Evolutionary conservation across 805 yeast genomes (phyloP), one percentile per base, ranked within the genome.

Genomic region (Sungouiella blattae): DNA sequence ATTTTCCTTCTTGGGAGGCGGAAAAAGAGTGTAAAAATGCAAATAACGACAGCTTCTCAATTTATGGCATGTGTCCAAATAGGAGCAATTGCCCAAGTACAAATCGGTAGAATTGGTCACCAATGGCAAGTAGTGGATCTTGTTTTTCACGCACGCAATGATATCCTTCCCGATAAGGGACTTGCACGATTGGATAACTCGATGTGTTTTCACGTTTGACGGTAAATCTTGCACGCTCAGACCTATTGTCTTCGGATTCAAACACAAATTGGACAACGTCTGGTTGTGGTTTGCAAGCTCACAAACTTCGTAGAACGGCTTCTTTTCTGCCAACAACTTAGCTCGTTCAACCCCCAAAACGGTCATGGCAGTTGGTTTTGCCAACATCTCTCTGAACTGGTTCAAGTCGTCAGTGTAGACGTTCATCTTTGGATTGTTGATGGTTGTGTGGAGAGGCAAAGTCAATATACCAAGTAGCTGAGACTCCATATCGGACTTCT

Each of bases 31-130:
- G 30, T 71, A 62, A 54, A 89, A 89, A 59, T 89, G 98, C 24
- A 87, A 69, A 53, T 84, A 89, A 16, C 93, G 68, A 58, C 97
- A 89, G 7, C 78, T 67, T 40, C 76, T 77, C 55, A 86, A 73
- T 58, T 87, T 87, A 62, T 86, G 96, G 54, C 98, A 89, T 1
- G 97, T 88, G 54, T 89, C 97, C 40, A 89, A 69, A 54, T 89
- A 89, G 7, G 96, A 88, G 55, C 98, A 89, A 58, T 89, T 97
- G 1, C 96, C 97, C 6, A 87, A 56, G 12, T 70, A 61, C 2
- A 62, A 36, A 49, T 91, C 97, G 0, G 96, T 87, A 37, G 76
- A 80, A 11, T 56, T 34, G 8, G 47, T 42, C 28, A 47, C 33
- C 23, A 47, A 30, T 11, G 60, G 57, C 41, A 50, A 30, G 26